Evolutionary conservation across 2,329 filamentous ascomycete genomes (phyloP).

Genomic region (Trematosphaeria pertusa): DNA sequence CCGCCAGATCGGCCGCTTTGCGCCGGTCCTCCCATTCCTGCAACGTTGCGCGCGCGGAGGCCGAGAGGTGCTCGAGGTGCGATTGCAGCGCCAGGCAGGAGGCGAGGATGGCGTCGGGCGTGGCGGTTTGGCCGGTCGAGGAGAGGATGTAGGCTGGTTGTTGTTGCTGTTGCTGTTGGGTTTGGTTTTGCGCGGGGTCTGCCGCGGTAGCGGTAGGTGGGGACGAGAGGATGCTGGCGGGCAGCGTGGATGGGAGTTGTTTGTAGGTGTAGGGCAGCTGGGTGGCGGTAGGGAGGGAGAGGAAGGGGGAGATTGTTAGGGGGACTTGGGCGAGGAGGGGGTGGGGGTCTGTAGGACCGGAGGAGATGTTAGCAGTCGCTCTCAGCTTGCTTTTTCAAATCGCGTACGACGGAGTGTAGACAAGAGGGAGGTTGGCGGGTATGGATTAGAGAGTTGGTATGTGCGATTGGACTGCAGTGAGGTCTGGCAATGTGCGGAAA

Average conservation of each 20-base stretch:
- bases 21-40: conserved; percentile 73
- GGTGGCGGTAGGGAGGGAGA: conserved; percentile 85
- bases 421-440: too few relatives aligned
- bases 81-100: conserved; percentile 80
- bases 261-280: conserved; percentile 97
- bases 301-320: conserved; percentile 91
- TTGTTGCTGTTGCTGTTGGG: conserved; percentile 66
- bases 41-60: conserved; percentile 72
- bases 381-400: too few relatives aligned
- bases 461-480: too few relatives aligned
- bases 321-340: conserved; percentile 91
- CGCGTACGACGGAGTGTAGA: too few relatives aligned
- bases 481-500: too few relatives aligned
- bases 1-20: conserved; percentile 70
- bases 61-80: conserved; percentile 74
- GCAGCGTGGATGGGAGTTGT: conserved; percentile 83
- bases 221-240: conserved; percentile 69
- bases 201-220: conserved; percentile 24
- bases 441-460: too few relatives aligned
- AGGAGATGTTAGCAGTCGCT: conserved; percentile 16
- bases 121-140: conserved; percentile 74
- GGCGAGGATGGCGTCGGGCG: conserved; percentile 83
- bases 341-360: conserved; percentile 64
- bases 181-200: conserved; percentile 53
- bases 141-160: conserved; percentile 73